Evolutionary conservation across 352 stramenopile species (phyloP), one percentile per base, ranked within the genome.

Genomic region (Phytophthora parvispora): DNA sequence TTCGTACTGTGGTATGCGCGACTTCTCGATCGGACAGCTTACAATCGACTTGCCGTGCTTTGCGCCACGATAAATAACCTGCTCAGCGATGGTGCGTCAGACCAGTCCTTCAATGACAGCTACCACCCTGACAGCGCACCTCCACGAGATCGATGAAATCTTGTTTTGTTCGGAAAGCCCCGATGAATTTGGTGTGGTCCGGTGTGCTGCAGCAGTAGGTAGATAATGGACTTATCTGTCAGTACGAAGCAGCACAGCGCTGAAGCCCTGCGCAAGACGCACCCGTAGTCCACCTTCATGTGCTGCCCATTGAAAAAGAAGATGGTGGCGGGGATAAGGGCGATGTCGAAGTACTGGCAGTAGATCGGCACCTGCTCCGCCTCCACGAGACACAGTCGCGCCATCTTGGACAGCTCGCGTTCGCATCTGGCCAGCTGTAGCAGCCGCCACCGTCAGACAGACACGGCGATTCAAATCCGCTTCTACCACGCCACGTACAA

Each of bases 201-300:
- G 90, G 86, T 59, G 87, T 95, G 13, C 89, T 97, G 29, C 3
- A 15, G 1, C 15, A 57, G 10, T 49, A 27, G 42, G 20, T 8
- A n/a, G 6, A 27, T 8, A 15, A 22, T n/a, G 7, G 9, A 18
- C 16, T 22, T 20, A 22, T 20, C 7, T 8, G 18, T 45, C 38
- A 45, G 38, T n/a, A n/a, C n/a, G n/a, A n/a, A n/a, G n/a, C n/a
- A n/a, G n/a, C n/a, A n/a, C n/a, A n/a, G n/a, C n/a, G n/a, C 8
- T 22, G 38, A 20, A 22, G 38, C 38, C 6, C 16, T 18, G 13
- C 8, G 38, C 16, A 31, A 53, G 18, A 74, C 72, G n/a, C 65
- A 97, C 89, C 86, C 79, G 53, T 94, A 97, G 80, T 97, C 88
- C 53, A 97, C 87, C 80, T 97, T 97, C 69, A 96, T 97, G 78